A percentile compares a stretch with the other conserved stretches of the same genome.
Evolutionary conservation across 129 eudicot species (phyloP).

Genomic region (Lactuca saligna): DNA sequence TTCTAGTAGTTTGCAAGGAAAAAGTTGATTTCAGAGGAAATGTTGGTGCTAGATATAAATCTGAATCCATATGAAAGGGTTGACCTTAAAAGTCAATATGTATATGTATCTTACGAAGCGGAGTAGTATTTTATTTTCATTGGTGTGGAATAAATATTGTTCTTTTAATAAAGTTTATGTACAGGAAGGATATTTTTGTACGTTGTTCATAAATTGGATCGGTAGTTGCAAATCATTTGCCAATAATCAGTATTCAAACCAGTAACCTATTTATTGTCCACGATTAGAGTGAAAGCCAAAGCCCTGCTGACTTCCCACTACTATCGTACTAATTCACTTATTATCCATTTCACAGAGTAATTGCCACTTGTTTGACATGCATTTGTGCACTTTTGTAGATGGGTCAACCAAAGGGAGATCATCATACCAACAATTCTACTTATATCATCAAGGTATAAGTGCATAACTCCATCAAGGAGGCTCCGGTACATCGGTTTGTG

Average conservation of each 20-base stretch:
- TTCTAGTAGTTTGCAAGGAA: background rate
- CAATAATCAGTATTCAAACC: background rate
- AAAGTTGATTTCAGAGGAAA: background rate
- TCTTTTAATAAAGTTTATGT: background rate
- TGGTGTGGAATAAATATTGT: background rate
- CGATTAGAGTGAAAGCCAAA: background rate
- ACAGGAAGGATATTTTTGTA: background rate
- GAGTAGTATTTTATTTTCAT: background rate
- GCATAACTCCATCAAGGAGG: too few relatives aligned
- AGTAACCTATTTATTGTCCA: background rate
- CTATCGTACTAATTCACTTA: too few relatives aligned
- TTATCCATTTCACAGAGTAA: background rate
- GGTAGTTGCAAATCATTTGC: background rate
- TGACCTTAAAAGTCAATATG: constrained; percentile 1
- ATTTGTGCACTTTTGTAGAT: constrained; percentile 80
- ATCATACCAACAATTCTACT: constrained; percentile 54
- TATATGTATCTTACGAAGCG: background rate
- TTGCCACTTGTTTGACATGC: constrained; percentile 52
- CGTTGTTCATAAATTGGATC: background rate
- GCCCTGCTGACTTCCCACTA: background rate
- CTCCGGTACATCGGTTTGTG: too few relatives aligned
- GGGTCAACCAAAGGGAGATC: constrained; percentile 64
- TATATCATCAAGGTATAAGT: constrained; percentile 73
- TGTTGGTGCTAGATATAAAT: background rate
- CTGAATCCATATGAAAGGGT: background rate